Evolutionary conservation across 1,284 basidiomycete species (phyloP).

Genomic region (Boletellus dicymbophilus): DNA sequence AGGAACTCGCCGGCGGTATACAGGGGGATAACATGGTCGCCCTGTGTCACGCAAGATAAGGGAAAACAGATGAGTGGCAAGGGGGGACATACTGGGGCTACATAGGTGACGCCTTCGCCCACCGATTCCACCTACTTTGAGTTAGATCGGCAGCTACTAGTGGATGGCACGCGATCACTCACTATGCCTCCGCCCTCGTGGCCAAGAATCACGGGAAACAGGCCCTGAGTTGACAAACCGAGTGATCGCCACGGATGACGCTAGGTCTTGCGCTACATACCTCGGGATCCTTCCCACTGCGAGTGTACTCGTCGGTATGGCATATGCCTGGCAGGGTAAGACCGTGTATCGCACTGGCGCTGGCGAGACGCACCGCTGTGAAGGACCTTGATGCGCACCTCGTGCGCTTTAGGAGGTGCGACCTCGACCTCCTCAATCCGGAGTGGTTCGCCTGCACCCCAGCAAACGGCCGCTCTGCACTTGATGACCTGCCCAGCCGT

Average conservation of each 20-base stretch:
- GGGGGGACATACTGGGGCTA: slow-evolving; percentile 56
- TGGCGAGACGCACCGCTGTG: slow-evolving; percentile 67
- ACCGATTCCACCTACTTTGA: slow-evolving; percentile 83
- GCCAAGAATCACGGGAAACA: slow-evolving; percentile 94
- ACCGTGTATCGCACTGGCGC: slow-evolving; percentile 5
- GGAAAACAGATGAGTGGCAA: neutral
- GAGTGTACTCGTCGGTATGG: slow-evolving; percentile 98
- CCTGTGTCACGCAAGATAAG: slow-evolving; percentile 39
- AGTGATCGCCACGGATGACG: too few relatives aligned
- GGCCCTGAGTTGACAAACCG: slow-evolving; percentile 53
- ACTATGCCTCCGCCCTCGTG: slow-evolving; percentile 90
- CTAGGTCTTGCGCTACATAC: slow-evolving; percentile 40
- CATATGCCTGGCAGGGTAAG: slow-evolving; percentile 73
- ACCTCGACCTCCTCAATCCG: slow-evolving; percentile 94
- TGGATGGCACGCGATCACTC: slow-evolving; percentile 31
- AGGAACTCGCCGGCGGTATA: slow-evolving; percentile 80
- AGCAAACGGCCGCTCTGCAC: slow-evolving; percentile 96
- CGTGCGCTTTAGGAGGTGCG: slow-evolving; percentile 85
- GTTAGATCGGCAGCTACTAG: slow-evolving; percentile 10
- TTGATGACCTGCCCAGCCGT: slow-evolving; percentile 79
- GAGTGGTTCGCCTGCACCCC: slow-evolving; percentile 91
- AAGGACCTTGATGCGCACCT: slow-evolving; percentile 93
- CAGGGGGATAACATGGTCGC: slow-evolving; percentile 93
- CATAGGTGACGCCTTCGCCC: slow-evolving; percentile 90
- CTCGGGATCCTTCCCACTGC: slow-evolving; percentile 96